phyloP scores from a whole-genome alignment of 2,329 filamentous ascomycete genomes.

The Colletotrichum navitas region DNA sequence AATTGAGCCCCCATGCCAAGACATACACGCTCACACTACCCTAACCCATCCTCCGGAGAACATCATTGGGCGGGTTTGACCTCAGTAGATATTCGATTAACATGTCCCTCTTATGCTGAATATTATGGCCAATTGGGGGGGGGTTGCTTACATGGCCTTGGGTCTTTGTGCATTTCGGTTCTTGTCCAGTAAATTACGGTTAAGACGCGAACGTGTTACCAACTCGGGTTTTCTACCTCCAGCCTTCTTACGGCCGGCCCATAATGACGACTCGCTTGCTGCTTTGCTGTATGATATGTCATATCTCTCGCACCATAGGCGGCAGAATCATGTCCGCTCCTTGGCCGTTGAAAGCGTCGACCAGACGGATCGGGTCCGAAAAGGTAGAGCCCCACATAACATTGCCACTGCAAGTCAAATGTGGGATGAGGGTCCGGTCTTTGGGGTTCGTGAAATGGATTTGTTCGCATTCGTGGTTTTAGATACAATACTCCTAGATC shows the following conservation, averaged over 20 bases:
- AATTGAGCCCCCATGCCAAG: constrained; percentile 12
- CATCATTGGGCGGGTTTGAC: constrained; percentile 8
- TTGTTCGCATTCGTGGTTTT: constrained; percentile 39
- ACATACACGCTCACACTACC: constrained; percentile 2
- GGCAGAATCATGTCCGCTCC: background rate
- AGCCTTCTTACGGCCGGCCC: background rate
- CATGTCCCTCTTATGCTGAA: background rate
- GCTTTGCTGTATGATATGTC: background rate
- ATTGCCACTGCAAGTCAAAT: no score
- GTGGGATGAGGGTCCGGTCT: no score
- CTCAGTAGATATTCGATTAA: background rate
- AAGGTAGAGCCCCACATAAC: background rate
- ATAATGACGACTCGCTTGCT: background rate
- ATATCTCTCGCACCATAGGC: background rate
- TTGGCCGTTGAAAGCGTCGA: background rate
- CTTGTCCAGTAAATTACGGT: background rate
- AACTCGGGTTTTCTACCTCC: background rate
- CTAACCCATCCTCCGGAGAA: constrained; percentile 12
- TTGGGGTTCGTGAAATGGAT: constrained; percentile 30
- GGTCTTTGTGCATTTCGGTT: background rate
- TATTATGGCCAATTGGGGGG: background rate
- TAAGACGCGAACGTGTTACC: background rate
- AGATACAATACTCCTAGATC: constrained; percentile 35
- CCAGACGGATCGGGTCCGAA: background rate
- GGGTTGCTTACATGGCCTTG: background rate